Evolutionary conservation across 306 rosid genomes (phyloP), one percentile per base, ranked within the genome.

Genomic region (Casuarina equisetifolia): DNA sequence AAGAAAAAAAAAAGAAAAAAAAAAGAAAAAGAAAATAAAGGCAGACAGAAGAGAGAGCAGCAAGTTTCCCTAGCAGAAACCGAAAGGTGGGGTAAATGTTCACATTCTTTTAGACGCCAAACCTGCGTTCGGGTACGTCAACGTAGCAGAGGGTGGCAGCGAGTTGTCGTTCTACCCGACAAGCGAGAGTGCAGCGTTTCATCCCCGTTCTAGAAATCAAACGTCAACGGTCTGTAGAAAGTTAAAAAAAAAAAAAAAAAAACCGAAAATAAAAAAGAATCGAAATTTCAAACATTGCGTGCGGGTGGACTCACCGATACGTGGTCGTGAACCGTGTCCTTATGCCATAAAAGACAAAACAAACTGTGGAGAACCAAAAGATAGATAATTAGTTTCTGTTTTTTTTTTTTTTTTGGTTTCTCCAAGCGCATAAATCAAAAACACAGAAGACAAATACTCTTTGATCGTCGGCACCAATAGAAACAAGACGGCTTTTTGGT

Each of bases 221-320:
- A 72, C 64, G 36, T 70, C 63, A 71, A 9, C 46, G 72, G 35
- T 59, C 40, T 72, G 50, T 2, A 1, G 19, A 71, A 38, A 54
- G 0, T 4, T 25, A 49, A 38, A 5, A 2, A 69, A 20, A 4
- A 39, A 54, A 0, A 43, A 35, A 3, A 8, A 75, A 42, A 15
- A 4, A 67, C 57, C 25, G 6, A 20, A 35, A 3, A 7, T 25
- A 17, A 11, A 55, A 54, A 38, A 61, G 36, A 6, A 0, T 42
- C 68, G 15, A 12, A 53, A 20, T 51, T 81, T 82, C 75, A 85
- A 89, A 85, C 75, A 79, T 87, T 84, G 91, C 85, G 80, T 89
- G 93, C 89, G 88, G 84, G 84, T 71, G 73, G 84, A 32, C 77
- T 39, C 81, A 76, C 50, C 54, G 84, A 88, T 83, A 88, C 90